Conservation (phyloP, 2,329 filamentous ascomycete genomes). For the Aspergillus udagawae region DNA sequence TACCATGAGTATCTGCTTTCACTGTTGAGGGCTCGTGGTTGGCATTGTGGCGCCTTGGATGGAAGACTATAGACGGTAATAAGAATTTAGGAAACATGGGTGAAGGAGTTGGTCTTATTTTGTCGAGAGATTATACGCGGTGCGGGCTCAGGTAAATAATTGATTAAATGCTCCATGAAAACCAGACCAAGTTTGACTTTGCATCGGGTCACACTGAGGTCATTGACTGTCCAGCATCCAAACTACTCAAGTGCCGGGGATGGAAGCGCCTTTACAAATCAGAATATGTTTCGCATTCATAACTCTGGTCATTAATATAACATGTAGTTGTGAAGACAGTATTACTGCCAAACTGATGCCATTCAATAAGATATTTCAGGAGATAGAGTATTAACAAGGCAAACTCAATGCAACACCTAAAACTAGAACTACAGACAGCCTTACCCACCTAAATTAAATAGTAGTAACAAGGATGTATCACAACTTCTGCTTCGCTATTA, state of each 20-base stretch:
- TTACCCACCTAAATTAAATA: neutral
- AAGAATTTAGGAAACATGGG: conserved; percentile 50
- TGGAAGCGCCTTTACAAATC: too few species aligned
- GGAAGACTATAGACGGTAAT: conserved; percentile 47
- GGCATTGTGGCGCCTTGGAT: conserved; percentile 24
- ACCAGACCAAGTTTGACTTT: neutral
- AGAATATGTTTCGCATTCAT: neutral
- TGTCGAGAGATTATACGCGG: neutral
- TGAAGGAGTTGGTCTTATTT: neutral
- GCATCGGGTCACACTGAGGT: conserved; percentile 4
- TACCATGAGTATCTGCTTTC: conserved; percentile 1
- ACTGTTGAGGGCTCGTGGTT: conserved; percentile 4
- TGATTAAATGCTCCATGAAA: neutral
- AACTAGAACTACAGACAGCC: neutral
- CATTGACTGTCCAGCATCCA: neutral
- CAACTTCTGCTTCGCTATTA: neutral
- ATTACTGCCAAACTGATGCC: neutral
- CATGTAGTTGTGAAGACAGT: neutral
- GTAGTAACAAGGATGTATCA: neutral
- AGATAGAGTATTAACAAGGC: neutral
- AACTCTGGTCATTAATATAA: neutral
- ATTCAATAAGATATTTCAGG: too few species aligned
- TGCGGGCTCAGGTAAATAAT: neutral
- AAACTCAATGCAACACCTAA: neutral
- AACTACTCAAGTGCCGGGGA: neutral